Percentiles rank a stretch among this genome's conserved stretches.
These are phyloP conservation scores for Apiotrichum gamsii DNA, from an alignment of 1,284 basidiomycete species.

Conservation along the genomic window DNA sequence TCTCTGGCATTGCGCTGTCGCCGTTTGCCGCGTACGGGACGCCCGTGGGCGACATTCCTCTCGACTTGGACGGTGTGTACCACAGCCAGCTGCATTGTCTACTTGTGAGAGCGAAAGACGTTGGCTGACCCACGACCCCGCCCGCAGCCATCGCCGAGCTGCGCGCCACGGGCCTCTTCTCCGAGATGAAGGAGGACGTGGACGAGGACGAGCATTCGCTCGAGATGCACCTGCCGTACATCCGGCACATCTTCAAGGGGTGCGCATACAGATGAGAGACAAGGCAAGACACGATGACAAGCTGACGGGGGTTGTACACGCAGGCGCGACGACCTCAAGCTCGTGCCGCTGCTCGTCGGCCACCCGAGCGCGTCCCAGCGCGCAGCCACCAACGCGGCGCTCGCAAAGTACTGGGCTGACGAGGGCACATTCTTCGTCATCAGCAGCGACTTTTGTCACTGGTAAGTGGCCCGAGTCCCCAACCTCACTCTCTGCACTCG, in stretches of 20 bases:
- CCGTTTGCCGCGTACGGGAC: constrained; percentile 70
- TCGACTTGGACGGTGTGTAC: constrained; percentile 71
- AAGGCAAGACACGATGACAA: background rate
- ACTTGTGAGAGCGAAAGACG: too few relatives aligned
- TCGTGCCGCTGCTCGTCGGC: constrained; percentile 91
- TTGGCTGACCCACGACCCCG: background rate
- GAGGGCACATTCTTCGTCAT: constrained; percentile 80
- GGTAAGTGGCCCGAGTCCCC: too few relatives aligned
- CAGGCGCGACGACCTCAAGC: constrained; percentile 57
- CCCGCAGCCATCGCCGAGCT: constrained; percentile 63
- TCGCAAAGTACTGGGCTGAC: constrained; percentile 72
- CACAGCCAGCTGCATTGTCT: background rate
- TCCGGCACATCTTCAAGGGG: constrained; percentile 79
- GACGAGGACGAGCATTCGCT: constrained; percentile 97
- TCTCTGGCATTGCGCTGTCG: constrained; percentile 81
- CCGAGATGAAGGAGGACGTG: constrained; percentile 58
- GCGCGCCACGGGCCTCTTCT: constrained; percentile 62
- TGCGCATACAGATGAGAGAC: too few relatives aligned
- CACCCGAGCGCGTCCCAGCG: constrained; percentile 62
- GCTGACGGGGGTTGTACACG: background rate
- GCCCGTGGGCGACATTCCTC: constrained; percentile 71
- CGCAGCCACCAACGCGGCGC: constrained; percentile 58
- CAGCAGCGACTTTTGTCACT: constrained; percentile 97
- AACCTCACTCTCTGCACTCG: too few relatives aligned
- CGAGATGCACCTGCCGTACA: constrained; percentile 95